Percentiles rank a stretch among this genome's conserved stretches.
Conservation (phyloP, 2,329 filamentous ascomycete species). For the Zopfia rhizophila region DNA sequence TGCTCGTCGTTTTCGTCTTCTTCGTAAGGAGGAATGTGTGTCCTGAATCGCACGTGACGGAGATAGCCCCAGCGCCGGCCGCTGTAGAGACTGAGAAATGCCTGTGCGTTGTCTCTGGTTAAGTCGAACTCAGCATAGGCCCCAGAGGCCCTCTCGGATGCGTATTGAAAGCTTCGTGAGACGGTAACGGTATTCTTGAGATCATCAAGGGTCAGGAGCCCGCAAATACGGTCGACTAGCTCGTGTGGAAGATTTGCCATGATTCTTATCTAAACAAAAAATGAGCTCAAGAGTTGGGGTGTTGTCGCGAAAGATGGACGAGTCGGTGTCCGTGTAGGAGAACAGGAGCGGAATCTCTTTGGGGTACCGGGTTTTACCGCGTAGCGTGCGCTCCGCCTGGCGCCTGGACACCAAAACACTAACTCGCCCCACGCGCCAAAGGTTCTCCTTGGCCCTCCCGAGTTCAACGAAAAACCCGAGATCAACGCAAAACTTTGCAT, state of each 20-base stretch:
- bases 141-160: conserved; percentile 20
- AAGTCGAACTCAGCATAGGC: conserved; percentile 5
- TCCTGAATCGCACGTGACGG: background rate
- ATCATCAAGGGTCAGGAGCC: conserved; percentile 15
- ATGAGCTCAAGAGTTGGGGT: no score
- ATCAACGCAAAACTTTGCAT: no score
- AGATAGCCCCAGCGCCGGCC: conserved; percentile 3
- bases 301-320: no score
- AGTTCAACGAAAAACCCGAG: no score
- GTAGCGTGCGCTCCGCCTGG: no score
- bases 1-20: no score
- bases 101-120: background rate
- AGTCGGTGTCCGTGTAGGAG: no score
- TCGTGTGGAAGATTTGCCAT: conserved; percentile 26
- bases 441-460: no score
- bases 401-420: no score
- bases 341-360: no score
- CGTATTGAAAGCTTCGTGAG: conserved; percentile 16
- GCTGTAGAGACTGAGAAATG: conserved; percentile 4
- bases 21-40: background rate
- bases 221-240: conserved; percentile 28
- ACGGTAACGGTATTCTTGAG: conserved; percentile 26
- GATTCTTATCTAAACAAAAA: background rate
- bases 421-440: no score
- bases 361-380: no score